Percentiles rank a stretch among this genome's conserved stretches.
Evolutionary conservation across 331 rosid species (phyloP).

Genomic region (Dryas integrifolia): DNA sequence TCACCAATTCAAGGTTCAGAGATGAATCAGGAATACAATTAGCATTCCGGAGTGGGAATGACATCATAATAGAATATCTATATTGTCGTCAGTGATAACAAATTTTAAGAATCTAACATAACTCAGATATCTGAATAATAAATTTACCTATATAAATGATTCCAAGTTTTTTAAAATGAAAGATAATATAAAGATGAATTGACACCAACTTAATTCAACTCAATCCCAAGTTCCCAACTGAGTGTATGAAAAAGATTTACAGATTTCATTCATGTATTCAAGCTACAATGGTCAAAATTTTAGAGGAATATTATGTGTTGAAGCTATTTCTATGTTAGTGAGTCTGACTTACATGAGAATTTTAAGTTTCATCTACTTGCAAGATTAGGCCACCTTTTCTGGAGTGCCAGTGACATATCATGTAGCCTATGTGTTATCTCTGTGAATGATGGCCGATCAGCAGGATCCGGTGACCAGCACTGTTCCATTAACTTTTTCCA

Average conservation of each 20-base stretch:
- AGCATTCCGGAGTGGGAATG: too few species aligned
- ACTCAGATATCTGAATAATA: too few species aligned
- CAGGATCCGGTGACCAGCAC: constrained; percentile 84
- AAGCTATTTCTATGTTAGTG: constrained; percentile 24
- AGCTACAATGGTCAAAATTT: constrained; percentile 17
- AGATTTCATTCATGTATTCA: constrained; percentile 29
- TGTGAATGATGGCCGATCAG: constrained; percentile 69
- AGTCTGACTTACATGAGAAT: constrained; percentile 29
- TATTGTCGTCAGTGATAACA: too few species aligned
- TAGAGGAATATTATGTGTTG: constrained; percentile 21
- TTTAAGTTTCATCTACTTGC: constrained; percentile 27
- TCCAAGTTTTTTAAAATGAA: neutral
- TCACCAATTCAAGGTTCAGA: too few species aligned
- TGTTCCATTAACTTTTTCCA: constrained; percentile 88
- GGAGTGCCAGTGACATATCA: constrained; percentile 59
- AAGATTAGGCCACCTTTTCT: constrained; percentile 43
- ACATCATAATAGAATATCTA: too few species aligned
- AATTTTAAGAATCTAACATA: neutral
- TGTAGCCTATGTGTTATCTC: constrained; percentile 70
- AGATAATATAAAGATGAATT: too few species aligned
- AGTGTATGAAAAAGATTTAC: neutral
- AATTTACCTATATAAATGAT: neutral
- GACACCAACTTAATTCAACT: neutral
- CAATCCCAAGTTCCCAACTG: neutral
- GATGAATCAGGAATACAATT: too few species aligned